A percentile compares a stretch with the other conserved stretches of the same genome.
phyloP scores from a whole-genome alignment of 1,139 yeast species.

The Zygosaccharomyces pseudobailii region DNA sequence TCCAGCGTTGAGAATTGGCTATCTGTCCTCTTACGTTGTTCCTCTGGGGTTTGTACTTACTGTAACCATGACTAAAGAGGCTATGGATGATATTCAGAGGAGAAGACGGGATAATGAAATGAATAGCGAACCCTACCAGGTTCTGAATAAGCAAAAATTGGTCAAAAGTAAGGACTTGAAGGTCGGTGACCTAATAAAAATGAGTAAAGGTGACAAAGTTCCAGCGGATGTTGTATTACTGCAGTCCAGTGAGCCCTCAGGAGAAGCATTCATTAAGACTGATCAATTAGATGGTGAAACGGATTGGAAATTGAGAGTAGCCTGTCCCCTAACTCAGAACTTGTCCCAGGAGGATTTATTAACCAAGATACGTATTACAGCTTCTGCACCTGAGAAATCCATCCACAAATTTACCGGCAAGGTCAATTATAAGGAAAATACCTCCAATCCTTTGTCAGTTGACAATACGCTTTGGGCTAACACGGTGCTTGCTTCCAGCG shows the following conservation, averaged over 20 bases:
- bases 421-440: slow-evolving; percentile 49
- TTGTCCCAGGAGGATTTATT: slow-evolving; percentile 43
- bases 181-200: slow-evolving; percentile 82
- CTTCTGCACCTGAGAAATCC: slow-evolving; percentile 74
- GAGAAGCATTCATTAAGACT: slow-evolving; percentile 91
- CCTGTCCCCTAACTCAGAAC: slow-evolving; percentile 67
- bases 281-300: slow-evolving; percentile 99
- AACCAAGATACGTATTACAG: slow-evolving; percentile 52
- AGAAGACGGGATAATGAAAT: slow-evolving; percentile 87
- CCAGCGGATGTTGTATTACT: slow-evolving; percentile 91
- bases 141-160: slow-evolving; percentile 46
- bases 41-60: slow-evolving; percentile 89
- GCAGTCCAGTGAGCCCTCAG: slow-evolving; percentile 75
- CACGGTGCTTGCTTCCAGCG: slow-evolving; percentile 84
- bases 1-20: slow-evolving; percentile 91
- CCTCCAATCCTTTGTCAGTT: slow-evolving; percentile 60
- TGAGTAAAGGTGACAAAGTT: slow-evolving; percentile 77
- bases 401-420: slow-evolving; percentile 81
- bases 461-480: slow-evolving; percentile 98
- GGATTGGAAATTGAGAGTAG: slow-evolving; percentile 91
- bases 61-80: slow-evolving; percentile 94
- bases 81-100: slow-evolving; percentile 87
- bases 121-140: slow-evolving; percentile 76
- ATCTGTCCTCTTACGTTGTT: slow-evolving; percentile 84
- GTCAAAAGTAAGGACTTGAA: slow-evolving; percentile 62